Percentiles rank a stretch among this genome's conserved stretches.
phyloP scores from a whole-genome alignment of 2,329 filamentous ascomycete genomes.

The Xylogone sp. region DNA sequence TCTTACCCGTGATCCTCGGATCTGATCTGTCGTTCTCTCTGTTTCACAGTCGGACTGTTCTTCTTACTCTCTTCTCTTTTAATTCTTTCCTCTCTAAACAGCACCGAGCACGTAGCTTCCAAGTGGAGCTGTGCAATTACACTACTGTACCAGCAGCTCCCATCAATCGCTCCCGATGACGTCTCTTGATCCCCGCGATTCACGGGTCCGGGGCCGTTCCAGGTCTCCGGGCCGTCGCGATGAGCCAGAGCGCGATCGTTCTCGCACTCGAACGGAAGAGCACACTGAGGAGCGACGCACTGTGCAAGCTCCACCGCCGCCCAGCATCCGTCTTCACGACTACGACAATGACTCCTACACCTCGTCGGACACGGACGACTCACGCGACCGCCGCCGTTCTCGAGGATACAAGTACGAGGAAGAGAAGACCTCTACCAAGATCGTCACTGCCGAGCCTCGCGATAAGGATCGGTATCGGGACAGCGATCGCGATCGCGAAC shows the following conservation, averaged over 20 bases:
- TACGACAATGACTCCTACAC: not conserved
- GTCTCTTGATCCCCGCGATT: slow-evolving; percentile 27
- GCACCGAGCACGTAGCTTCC: too few species aligned
- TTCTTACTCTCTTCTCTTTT: too few species aligned
- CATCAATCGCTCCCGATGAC: slow-evolving; percentile 12
- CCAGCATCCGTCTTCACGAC: slow-evolving; percentile 2
- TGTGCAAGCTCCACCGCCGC: slow-evolving; percentile 10
- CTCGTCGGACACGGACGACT: not conserved
- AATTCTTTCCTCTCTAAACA: too few species aligned
- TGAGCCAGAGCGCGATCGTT: slow-evolving; percentile 20
- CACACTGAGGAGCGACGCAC: slow-evolving; percentile 7
- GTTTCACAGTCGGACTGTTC: too few species aligned
- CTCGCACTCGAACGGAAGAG: slow-evolving; percentile 15
- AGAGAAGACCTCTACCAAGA: slow-evolving; percentile 1
- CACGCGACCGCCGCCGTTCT: not conserved
- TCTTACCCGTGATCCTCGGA: too few species aligned
- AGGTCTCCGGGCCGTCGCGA: slow-evolving; percentile 23
- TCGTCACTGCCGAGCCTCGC: too few species aligned
- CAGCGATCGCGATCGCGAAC: slow-evolving; percentile 1
- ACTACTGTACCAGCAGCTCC: too few species aligned
- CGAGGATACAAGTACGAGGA: slow-evolving; percentile 11
- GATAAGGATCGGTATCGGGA: not conserved
- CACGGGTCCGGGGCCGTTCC: slow-evolving; percentile 20
- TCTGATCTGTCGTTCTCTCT: too few species aligned
- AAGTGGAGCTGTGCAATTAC: too few species aligned